Percentiles rank a stretch among this genome's conserved stretches.
Evolutionary conservation across 805 yeast species (phyloP).

Genomic region (Phaffomyces opuntiae): DNA sequence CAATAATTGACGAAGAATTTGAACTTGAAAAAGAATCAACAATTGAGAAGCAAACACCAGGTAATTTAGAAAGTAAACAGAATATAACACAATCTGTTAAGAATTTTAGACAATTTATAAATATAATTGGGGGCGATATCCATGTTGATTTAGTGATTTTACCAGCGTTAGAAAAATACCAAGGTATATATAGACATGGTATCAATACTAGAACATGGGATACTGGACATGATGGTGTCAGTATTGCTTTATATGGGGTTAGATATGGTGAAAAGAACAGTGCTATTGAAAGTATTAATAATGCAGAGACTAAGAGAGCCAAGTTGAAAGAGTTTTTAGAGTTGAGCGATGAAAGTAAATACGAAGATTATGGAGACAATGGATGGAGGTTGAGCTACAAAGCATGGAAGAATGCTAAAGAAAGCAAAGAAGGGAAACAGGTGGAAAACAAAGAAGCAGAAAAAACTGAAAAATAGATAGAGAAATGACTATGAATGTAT

Average conservation of each 20-base stretch:
- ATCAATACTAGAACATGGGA: slow-evolving; percentile 73
- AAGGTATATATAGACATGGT: slow-evolving; percentile 61
- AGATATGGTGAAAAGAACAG: slow-evolving; percentile 25
- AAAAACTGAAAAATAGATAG: no score
- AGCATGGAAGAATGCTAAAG: slow-evolving; percentile 17
- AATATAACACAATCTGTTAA: slow-evolving; percentile 25
- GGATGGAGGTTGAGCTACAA: slow-evolving; percentile 18
- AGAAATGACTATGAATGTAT: no score
- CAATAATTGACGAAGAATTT: slow-evolving; percentile 23
- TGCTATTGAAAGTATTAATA: slow-evolving; percentile 17
- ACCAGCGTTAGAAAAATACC: slow-evolving; percentile 61
- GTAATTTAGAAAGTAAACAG: slow-evolving; percentile 28
- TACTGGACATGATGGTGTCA: slow-evolving; percentile 69
- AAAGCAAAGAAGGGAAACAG: slow-evolving; percentile 7
- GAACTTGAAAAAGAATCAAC: slow-evolving; percentile 9
- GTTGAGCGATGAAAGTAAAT: slow-evolving; percentile 2
- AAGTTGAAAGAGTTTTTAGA: slow-evolving; percentile 15
- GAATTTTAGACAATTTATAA: slow-evolving; percentile 20
- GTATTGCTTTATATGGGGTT: slow-evolving; percentile 49
- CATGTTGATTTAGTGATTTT: slow-evolving; percentile 39
- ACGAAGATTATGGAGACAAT: slow-evolving; percentile 4
- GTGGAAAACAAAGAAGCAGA: background rate
- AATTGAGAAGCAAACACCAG: slow-evolving; percentile 32
- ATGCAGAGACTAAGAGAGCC: slow-evolving; percentile 15
- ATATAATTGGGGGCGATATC: slow-evolving; percentile 27